Evolutionary conservation across 31 red algal species (phyloP), one percentile per base, ranked within the genome.

Genomic region (Asparagopsis taxiformis): DNA sequence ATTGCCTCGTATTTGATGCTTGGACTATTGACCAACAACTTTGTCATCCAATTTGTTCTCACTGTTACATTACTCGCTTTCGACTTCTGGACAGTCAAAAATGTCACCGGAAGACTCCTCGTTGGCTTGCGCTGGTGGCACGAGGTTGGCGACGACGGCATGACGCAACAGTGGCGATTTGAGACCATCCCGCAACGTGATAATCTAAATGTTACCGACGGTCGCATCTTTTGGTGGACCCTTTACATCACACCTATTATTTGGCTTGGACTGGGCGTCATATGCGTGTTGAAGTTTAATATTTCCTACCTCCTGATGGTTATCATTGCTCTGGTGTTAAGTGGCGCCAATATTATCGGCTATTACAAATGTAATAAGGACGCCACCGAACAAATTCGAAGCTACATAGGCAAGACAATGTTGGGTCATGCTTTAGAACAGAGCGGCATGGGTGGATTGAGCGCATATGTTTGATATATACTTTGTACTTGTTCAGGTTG

Each of bases 81-180:
- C 36, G 96, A 99, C 67, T 99, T 99, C 38, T 99, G 96, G 96
- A 93, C 90, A 21, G 96, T 99, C n/a, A 99, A 99, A 49, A 99
- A 99, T 72, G 77, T 99, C n/a, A 88, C 91, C 3, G 96, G 96
- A 6, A 61, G 96, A 1, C 58, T 94, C 35, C 66, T 99, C 29
- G 96, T 99, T 2, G 96, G 96, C 3, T 75, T 99, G 24, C 91
- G 96, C 0, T 99, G 96, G 96, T 99, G 96, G 96, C 80, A 92
- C 56, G 87, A 99, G 36, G 88, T 99, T 1, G 74, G 68, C 24
- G 89, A 88, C 22, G 91, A 99, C 44, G 91, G 96, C 4, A 82
- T 60, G 1, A 84, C 94, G 19, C 75, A 85, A 41, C 62, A 64
- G 35, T 94, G 91, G 91, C 37, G 79, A 38, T 99, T 99, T 89